These are phyloP conservation scores for Nyctanthes arbortristis DNA, from an alignment of 257 asterid species.

Conservation along the genomic window DNA sequence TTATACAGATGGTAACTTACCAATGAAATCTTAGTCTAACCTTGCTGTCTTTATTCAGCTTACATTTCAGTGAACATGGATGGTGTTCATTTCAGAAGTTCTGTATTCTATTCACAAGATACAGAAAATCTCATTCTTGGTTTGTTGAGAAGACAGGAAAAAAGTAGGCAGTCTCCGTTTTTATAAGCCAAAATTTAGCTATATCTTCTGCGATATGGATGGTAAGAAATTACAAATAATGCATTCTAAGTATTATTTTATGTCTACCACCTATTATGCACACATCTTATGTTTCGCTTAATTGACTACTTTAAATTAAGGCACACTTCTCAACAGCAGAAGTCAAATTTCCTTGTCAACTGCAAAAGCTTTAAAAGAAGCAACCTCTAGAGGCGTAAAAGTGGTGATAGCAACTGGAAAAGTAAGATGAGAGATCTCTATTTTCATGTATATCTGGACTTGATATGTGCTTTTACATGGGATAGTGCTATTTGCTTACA, in stretches of 20 bases:
- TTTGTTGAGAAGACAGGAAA: slow-evolving; percentile 97
- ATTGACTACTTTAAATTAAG: slow-evolving; percentile 38
- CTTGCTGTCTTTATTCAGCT: slow-evolving; percentile 7
- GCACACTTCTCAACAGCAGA: slow-evolving; percentile 96
- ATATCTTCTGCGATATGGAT: slow-evolving; percentile 98
- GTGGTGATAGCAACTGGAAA: slow-evolving; percentile 97
- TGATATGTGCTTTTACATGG: slow-evolving; percentile 15
- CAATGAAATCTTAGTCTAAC: slow-evolving; percentile 20
- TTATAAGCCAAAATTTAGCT: slow-evolving; percentile 84
- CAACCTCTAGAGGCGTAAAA: slow-evolving; percentile 87
- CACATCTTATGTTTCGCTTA: slow-evolving; percentile 10
- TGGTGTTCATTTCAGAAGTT: slow-evolving; percentile 38
- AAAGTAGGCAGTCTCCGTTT: slow-evolving; percentile 93
- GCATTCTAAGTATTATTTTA: not conserved
- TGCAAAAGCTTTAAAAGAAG: slow-evolving; percentile 86
- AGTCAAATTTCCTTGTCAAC: slow-evolving; percentile 70
- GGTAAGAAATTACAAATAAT: slow-evolving; percentile 51
- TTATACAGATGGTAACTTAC: slow-evolving; percentile 62
- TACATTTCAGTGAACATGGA: slow-evolving; percentile 22
- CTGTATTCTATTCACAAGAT: slow-evolving; percentile 38
- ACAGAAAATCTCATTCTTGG: slow-evolving; percentile 55
- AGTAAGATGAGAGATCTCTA: slow-evolving; percentile 45
- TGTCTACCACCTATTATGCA: too few species aligned
- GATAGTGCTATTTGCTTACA: slow-evolving; percentile 23
- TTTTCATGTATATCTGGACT: slow-evolving; percentile 17